Evolutionary conservation across 805 yeast species (phyloP), one percentile per base, ranked within the genome.

Genomic region (Metschnikowia colocasiae): DNA sequence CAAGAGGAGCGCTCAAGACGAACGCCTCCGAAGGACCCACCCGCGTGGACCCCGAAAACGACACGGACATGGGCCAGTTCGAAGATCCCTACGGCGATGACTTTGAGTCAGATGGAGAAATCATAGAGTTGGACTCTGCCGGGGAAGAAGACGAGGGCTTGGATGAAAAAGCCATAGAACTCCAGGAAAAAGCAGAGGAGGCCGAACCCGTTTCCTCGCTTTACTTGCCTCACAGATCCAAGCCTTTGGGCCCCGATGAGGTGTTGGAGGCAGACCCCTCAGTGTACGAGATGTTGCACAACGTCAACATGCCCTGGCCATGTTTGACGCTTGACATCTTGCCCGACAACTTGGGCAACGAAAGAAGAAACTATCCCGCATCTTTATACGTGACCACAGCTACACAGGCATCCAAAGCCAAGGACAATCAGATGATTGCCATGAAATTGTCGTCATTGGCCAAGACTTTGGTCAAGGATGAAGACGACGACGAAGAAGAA

Each of bases 261-360:
- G 95, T 86, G 10, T 75, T 94, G 62, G 97, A 92, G 69, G 96
- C 98, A 1, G 99, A 94, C 69, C 96, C 96, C 38, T 74, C 90
- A 6, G 97, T 92, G 2, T 94, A 94, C 64, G 96, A 92, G 60
- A 94, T 94, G 98, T 72, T 94, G 48, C 99, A 94, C 67, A 87
- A 87, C 59, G 88, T 92, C 50, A 87, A 87, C 65, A 72, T 92
- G 67, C 95, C 96, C 59, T 94, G 98, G 98, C 98, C 99, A 10
- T 90, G 97, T 69, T 71, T 94, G 62, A 89, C 97, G 3, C 74
- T 94, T 50, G 98, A 92, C 61, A 71, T 94, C 18, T 69, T 94
- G 45, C 96, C 96, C 5, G 99, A 94, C 63, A 73, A 74, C 44
- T 73, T 87, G 50, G 99, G 99, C 9, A 73, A 79, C 43, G 97